A percentile compares a stretch with the other conserved stretches of the same genome.
Conservation (phyloP, 108 stramenopile genomes). For the Cyclotella choctawhatcheeana region DNA sequence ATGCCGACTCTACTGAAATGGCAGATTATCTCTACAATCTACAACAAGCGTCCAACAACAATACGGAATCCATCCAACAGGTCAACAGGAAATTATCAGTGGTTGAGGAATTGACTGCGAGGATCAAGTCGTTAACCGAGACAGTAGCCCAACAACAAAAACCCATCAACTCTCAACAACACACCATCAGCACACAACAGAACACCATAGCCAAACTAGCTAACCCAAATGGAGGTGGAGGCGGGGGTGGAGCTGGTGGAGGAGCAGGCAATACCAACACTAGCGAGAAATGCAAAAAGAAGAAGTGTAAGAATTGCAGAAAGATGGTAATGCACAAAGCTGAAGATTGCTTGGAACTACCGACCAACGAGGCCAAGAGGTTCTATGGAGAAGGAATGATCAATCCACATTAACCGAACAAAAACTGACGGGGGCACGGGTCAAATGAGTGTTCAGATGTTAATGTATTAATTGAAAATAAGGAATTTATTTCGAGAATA, state of each 20-base stretch:
- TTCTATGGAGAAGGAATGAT: background rate
- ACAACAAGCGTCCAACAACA: background rate
- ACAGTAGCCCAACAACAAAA: conserved; percentile 5
- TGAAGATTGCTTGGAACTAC: background rate
- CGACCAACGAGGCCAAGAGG: background rate
- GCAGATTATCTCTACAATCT: background rate
- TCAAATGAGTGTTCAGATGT: background rate
- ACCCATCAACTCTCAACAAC: conserved; percentile 5
- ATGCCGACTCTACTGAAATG: background rate
- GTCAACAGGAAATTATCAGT: conserved; percentile 1
- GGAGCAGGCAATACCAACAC: background rate
- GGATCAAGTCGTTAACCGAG: conserved; percentile 4
- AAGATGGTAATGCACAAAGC: background rate
- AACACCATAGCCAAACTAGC: background rate
- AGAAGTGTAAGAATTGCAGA: background rate
- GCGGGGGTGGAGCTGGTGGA: too few relatives aligned
- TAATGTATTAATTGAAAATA: background rate
- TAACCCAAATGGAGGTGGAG: background rate
- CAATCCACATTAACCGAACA: background rate
- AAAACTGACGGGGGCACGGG: conserved; percentile 11
- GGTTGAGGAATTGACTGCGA: background rate
- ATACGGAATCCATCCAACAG: conserved; percentile 1
- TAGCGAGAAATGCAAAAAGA: background rate
- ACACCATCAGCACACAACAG: background rate
- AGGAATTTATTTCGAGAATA: background rate